These are phyloP conservation scores for Stachybotrys elegans DNA, from an alignment of 2,329 filamentous ascomycete genomes.

Conservation along the genomic window DNA sequence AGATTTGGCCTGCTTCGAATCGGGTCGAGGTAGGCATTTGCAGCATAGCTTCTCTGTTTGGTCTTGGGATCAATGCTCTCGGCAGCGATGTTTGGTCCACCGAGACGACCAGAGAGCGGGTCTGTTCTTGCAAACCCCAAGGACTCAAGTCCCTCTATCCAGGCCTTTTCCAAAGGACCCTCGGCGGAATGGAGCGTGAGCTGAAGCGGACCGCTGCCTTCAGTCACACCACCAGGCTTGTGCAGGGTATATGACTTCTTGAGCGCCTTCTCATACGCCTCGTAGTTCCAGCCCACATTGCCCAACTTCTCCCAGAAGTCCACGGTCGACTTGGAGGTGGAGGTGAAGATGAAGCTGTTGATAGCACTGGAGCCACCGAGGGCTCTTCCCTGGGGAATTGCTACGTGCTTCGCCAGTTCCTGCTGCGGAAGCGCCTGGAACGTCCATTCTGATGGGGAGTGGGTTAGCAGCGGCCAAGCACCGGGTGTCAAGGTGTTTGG, in stretches of 20 bases:
- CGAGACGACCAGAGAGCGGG: neutral
- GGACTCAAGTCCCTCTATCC: neutral
- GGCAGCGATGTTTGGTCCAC: constrained; percentile 14
- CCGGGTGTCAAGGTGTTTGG: constrained; percentile 2
- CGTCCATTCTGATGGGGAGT: constrained; percentile 15
- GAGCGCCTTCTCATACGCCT: constrained; percentile 7
- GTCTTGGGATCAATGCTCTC: constrained; percentile 16
- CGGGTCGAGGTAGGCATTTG: constrained; percentile 15
- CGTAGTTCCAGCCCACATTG: constrained; percentile 26
- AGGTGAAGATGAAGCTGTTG: constrained; percentile 34
- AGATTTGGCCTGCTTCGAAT: constrained; percentile 14
- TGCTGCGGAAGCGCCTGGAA: constrained; percentile 16
- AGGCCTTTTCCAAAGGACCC: neutral
- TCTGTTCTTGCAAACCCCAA: neutral
- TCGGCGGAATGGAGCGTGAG: neutral
- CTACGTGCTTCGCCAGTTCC: constrained; percentile 17
- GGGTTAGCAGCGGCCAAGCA: constrained; percentile 13
- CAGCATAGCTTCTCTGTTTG: constrained; percentile 17
- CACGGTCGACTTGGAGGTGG: constrained; percentile 23
- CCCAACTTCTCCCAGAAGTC: constrained; percentile 27
- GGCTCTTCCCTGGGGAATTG: constrained; percentile 36
- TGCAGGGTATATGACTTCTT: neutral
- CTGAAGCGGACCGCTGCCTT: constrained; percentile 4
- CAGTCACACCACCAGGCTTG: neutral
- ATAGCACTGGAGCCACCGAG: constrained; percentile 41